phyloP scores from a whole-genome alignment of 2,329 filamentous ascomycete species.

The Sphaerostilbella broomeana region DNA sequence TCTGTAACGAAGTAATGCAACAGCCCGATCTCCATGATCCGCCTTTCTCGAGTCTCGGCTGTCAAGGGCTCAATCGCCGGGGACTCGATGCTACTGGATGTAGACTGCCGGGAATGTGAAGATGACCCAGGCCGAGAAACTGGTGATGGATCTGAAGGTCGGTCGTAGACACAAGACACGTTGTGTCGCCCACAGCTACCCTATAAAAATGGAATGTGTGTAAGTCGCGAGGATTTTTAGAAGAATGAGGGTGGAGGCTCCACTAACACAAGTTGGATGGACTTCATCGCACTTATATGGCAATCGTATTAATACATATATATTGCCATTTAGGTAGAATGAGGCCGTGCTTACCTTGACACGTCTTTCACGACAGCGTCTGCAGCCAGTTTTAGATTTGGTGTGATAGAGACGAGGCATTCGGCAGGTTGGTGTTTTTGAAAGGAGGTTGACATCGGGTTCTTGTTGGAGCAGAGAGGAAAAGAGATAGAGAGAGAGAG shows the following conservation, averaged over 20 bases:
- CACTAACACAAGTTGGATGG: slow-evolving; percentile 18
- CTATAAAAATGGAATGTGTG: slow-evolving; percentile 6
- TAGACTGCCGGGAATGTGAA: background rate
- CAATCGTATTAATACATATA: background rate
- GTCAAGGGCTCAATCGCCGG: background rate
- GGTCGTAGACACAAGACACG: slow-evolving; percentile 19
- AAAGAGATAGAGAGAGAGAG: background rate
- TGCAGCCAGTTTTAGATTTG: slow-evolving; percentile 26
- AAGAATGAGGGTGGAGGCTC: background rate
- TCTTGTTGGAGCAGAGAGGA: background rate
- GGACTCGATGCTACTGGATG: background rate
- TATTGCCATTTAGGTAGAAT: background rate
- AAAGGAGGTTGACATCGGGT: background rate
- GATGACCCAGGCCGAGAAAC: background rate
- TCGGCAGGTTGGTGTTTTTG: too few species aligned
- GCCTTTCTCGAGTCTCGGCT: slow-evolving; percentile 15
- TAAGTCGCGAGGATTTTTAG: background rate
- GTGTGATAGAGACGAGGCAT: slow-evolving; percentile 24
- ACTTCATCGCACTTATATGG: slow-evolving; percentile 17
- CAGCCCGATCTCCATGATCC: slow-evolving; percentile 20
- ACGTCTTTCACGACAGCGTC: slow-evolving; percentile 20
- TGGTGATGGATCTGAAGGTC: background rate
- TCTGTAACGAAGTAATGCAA: slow-evolving; percentile 18
- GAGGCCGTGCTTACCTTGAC: slow-evolving; percentile 23
- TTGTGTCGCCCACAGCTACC: slow-evolving; percentile 17